These are phyloP conservation scores for Neopestalotiopsis rosae DNA, from an alignment of 2,329 filamentous ascomycete genomes.

Conservation along the genomic window DNA sequence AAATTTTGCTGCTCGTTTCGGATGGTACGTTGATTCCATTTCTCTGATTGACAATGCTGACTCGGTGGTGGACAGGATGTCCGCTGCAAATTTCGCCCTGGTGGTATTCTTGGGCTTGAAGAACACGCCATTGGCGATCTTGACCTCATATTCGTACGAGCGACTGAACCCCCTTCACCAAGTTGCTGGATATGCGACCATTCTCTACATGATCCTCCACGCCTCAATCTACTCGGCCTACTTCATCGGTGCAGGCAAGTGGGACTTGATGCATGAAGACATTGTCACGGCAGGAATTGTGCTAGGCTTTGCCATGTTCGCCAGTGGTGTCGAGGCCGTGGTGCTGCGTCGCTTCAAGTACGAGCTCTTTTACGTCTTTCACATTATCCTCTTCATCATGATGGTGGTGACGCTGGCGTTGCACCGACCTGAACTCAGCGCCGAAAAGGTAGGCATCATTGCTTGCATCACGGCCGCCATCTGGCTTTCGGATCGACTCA, in stretches of 20 bases:
- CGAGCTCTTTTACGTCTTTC: constrained; percentile 52
- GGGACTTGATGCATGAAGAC: constrained; percentile 31
- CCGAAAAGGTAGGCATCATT: constrained; percentile 41
- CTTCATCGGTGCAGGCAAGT: constrained; percentile 30
- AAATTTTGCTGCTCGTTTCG: constrained; percentile 37
- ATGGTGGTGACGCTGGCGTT: constrained; percentile 46
- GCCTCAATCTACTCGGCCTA: constrained; percentile 37
- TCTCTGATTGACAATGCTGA: constrained; percentile 8
- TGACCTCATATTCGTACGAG: constrained; percentile 51
- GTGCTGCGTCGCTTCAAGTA: constrained; percentile 45
- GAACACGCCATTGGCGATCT: constrained; percentile 51
- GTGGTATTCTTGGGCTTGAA: constrained; percentile 53
- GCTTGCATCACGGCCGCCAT: constrained; percentile 43
- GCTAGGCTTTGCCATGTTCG: constrained; percentile 42
- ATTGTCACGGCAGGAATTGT: constrained; percentile 42
- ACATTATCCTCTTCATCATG: constrained; percentile 47
- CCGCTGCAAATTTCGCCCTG: constrained; percentile 48
- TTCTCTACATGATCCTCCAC: constrained; percentile 43
- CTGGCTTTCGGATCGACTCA: constrained; percentile 51
- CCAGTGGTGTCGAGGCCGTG: constrained; percentile 40
- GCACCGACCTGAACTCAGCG: constrained; percentile 47
- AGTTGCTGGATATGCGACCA: constrained; percentile 48
- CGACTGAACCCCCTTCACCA: constrained; percentile 53
- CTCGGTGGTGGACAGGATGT: constrained; percentile 43
- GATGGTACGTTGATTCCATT: constrained; percentile 29